Conservation (phyloP, 2,329 filamentous ascomycete species). For the Cladorrhinum sp. region DNA sequence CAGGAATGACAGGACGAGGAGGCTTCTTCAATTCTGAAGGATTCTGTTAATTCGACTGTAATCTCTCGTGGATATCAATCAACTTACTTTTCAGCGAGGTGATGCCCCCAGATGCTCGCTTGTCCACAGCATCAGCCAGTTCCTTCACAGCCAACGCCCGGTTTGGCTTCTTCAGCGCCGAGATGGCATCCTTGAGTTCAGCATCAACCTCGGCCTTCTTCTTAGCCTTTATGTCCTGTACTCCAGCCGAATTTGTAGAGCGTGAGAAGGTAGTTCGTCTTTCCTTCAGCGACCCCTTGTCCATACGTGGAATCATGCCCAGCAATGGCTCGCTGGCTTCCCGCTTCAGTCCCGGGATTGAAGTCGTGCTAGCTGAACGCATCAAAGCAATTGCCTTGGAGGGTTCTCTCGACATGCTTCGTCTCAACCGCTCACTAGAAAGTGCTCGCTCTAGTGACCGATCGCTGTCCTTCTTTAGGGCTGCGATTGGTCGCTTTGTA, state of each 20-base stretch:
- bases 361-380: constrained; percentile 64
- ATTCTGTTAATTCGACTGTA: constrained; percentile 21
- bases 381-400: constrained; percentile 60
- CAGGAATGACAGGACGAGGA: constrained; percentile 38
- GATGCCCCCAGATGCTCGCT: constrained; percentile 48
- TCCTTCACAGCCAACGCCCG: constrained; percentile 65
- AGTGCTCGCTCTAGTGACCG: constrained; percentile 61
- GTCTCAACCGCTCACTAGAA: constrained; percentile 57
- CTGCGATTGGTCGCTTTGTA: constrained; percentile 44
- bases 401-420: constrained; percentile 56
- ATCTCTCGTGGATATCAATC: background rate
- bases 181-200: constrained; percentile 71
- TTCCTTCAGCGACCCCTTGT: constrained; percentile 41
- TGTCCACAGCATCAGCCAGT: constrained; percentile 65
- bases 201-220: constrained; percentile 67
- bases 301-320: constrained; percentile 47
- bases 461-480: constrained; percentile 39
- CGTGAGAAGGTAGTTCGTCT: constrained; percentile 39
- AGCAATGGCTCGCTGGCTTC: constrained; percentile 63
- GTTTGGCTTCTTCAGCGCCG: constrained; percentile 71
- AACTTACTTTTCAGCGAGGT: constrained; percentile 50
- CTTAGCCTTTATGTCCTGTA: constrained; percentile 56
- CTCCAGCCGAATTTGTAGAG: constrained; percentile 43
- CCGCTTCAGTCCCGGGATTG: constrained; percentile 61
- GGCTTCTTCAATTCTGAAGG: constrained; percentile 53